These are phyloP conservation scores for Phellinidium pouzarii DNA, from an alignment of 1,284 basidiomycete species.

Conservation along the genomic window DNA sequence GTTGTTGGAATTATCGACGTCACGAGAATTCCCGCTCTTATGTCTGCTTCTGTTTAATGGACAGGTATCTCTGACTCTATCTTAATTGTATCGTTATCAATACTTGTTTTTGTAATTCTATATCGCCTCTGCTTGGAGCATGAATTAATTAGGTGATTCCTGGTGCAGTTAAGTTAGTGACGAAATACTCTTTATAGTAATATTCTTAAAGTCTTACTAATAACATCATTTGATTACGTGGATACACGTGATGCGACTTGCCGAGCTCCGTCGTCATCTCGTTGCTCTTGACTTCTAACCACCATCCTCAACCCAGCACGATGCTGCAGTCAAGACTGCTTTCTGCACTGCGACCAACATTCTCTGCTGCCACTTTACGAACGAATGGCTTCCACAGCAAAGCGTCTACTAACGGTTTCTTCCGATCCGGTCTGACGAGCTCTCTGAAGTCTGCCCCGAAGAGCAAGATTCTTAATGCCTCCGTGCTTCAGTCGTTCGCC, in stretches of 20 bases:
- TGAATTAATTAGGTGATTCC: neutral
- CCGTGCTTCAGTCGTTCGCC: conserved; percentile 19
- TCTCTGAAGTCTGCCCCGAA: conserved; percentile 9
- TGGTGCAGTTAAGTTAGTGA: neutral
- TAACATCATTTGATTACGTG: too few relatives aligned
- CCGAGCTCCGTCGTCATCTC: too few relatives aligned
- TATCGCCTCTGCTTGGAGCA: neutral
- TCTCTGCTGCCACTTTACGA: neutral
- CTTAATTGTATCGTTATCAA: conserved; percentile 7
- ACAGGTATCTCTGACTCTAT: neutral
- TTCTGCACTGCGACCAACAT: neutral
- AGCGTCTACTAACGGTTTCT: conserved; percentile 8
- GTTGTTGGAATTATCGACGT: conserved; percentile 31
- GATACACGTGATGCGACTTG: too few relatives aligned
- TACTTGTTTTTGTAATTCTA: conserved; percentile 4
- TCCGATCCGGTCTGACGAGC: conserved; percentile 10
- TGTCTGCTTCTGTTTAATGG: neutral
- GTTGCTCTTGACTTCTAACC: neutral
- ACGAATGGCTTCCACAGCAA: conserved; percentile 13
- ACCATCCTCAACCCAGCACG: neutral
- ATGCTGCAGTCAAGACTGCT: conserved; percentile 5
- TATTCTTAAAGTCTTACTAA: neutral
- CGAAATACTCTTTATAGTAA: neutral
- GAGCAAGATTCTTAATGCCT: conserved; percentile 5
- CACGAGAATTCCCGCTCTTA: conserved; percentile 23